Evolutionary conservation across 805 yeast species (phyloP).

Genomic region (Blastobotrys terrestris): DNA sequence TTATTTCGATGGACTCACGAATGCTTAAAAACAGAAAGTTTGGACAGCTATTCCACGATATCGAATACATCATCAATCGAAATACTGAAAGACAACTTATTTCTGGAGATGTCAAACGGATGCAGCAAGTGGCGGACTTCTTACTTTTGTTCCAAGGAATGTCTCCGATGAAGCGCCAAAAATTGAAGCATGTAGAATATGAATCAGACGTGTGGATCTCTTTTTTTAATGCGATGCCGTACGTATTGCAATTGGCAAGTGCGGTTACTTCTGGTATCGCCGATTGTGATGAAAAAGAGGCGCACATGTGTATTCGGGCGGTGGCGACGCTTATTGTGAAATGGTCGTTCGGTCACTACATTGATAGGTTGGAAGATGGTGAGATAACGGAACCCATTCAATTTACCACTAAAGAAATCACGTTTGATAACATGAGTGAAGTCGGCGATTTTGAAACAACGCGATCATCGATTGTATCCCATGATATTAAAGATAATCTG

Average conservation of each 20-base stretch:
- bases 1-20: constrained; percentile 31
- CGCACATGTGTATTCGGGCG: constrained; percentile 15
- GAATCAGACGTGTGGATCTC: constrained; percentile 79
- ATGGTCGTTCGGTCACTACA: constrained; percentile 25
- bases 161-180: constrained; percentile 69
- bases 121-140: constrained; percentile 59
- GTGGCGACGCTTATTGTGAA: constrained; percentile 21
- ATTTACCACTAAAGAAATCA: constrained; percentile 4
- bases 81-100: constrained; percentile 50
- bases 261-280: constrained; percentile 30
- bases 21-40: constrained; percentile 63
- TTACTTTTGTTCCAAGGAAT: constrained; percentile 68
- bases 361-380: constrained; percentile 15
- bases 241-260: constrained; percentile 46
- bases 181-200: constrained; percentile 78
- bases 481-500: constrained; percentile 40
- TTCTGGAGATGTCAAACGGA: constrained; percentile 39
- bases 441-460: constrained; percentile 17
- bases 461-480: constrained; percentile 30
- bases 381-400: constrained; percentile 21
- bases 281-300: constrained; percentile 15
- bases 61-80: constrained; percentile 70
- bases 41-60: constrained; percentile 73
- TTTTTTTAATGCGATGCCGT: constrained; percentile 62
- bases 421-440: neutral